Evolutionary conservation across 2,329 filamentous ascomycete genomes (phyloP).

Genomic region (Botrytis aclada): DNA sequence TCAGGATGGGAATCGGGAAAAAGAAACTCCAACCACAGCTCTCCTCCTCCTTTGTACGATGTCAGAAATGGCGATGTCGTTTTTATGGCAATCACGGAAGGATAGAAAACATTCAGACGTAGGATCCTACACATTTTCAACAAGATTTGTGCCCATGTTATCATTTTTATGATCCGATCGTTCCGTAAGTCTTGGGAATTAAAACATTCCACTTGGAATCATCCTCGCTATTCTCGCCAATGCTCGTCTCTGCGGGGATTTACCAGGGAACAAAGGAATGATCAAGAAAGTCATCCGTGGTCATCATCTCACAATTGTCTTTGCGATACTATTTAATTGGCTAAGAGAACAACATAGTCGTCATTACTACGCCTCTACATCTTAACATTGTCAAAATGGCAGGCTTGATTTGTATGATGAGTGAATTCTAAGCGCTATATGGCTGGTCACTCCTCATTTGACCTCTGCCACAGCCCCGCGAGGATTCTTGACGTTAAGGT

Average conservation of each 20-base stretch:
- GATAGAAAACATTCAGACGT: background rate
- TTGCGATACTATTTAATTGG: background rate
- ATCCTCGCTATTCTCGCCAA: background rate
- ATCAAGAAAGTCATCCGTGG: background rate
- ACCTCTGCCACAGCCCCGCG: background rate
- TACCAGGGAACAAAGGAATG: background rate
- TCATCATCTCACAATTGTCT: background rate
- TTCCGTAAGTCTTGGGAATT: background rate
- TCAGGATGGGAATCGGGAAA: background rate
- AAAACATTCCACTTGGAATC: background rate
- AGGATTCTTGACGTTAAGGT: background rate
- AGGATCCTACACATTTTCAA: background rate
- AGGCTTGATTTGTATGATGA: background rate
- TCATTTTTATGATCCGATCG: too few relatives aligned
- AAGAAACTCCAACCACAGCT: background rate
- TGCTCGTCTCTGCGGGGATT: background rate
- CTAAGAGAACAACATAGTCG: background rate
- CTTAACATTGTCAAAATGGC: background rate
- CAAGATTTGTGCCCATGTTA: background rate
- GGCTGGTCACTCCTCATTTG: slow-evolving; percentile 8
- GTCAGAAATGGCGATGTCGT: background rate
- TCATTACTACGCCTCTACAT: slow-evolving; percentile 11
- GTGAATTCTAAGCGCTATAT: background rate
- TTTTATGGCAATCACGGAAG: background rate
- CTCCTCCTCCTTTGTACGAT: background rate